These are phyloP conservation scores for Pseudozyma thailandica DNA, from an alignment of 1,284 basidiomycete genomes.

Conservation along the genomic window DNA sequence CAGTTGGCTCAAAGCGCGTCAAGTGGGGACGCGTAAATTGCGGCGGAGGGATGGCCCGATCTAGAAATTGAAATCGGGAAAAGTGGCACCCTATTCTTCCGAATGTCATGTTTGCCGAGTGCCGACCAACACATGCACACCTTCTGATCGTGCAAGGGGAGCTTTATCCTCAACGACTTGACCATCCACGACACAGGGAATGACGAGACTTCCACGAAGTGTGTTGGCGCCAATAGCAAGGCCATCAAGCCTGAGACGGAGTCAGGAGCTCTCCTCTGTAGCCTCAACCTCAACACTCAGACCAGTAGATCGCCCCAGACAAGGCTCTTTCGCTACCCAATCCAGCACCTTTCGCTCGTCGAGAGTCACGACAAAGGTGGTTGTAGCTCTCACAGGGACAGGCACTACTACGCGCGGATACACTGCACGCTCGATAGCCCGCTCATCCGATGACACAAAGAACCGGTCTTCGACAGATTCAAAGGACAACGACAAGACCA, in stretches of 20 bases:
- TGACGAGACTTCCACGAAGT: not conserved
- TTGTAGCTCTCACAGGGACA: too few relatives aligned
- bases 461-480: not conserved
- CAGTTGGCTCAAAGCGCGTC: conserved; percentile 2
- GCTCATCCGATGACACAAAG: conserved; percentile 8
- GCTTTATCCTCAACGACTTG: not conserved
- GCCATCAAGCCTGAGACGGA: not conserved
- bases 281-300: not conserved
- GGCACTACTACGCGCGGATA: too few relatives aligned
- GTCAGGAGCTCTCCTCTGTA: conserved; percentile 1
- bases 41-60: not conserved
- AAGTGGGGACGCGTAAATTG: conserved; percentile 10
- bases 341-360: not conserved
- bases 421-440: conserved; percentile 6
- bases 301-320: not conserved
- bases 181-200: conserved; percentile 1
- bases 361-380: too few relatives aligned
- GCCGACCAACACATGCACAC: not conserved
- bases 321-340: too few relatives aligned
- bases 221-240: not conserved
- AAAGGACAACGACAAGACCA: not conserved
- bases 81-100: conserved; percentile 17
- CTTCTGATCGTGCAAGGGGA: too few relatives aligned
- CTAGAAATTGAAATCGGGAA: not conserved
- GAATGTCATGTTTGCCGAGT: conserved; percentile 1